A percentile compares a stretch with the other conserved stretches of the same genome.
Evolutionary conservation across 257 asterid species (phyloP).

Genomic region (Schizonepeta tenuifolia): DNA sequence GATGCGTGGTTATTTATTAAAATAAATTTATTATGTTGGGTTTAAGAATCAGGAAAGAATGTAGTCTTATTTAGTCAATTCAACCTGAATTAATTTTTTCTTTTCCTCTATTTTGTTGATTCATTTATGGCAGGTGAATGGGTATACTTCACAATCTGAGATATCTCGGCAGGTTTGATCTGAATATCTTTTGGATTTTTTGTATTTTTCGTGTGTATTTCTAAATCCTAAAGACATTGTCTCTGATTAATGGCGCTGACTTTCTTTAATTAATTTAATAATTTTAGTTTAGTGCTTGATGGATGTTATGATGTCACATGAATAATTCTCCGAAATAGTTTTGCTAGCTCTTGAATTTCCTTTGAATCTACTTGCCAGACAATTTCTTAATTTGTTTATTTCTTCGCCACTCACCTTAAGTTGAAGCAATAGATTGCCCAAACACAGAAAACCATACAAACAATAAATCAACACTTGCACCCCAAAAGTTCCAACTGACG

Average conservation of each 20-base stretch:
- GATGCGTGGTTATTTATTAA: slow-evolving; percentile 11
- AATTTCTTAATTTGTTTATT: background rate
- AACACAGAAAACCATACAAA: background rate
- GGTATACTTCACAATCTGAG: slow-evolving; percentile 71
- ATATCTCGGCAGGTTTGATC: slow-evolving; percentile 80
- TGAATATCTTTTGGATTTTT: slow-evolving; percentile 25
- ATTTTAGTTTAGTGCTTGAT: background rate
- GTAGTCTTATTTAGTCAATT: background rate
- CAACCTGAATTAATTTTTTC: slow-evolving; percentile 23
- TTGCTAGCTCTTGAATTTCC: background rate
- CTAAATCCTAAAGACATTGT: slow-evolving; percentile 23
- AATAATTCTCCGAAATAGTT: background rate
- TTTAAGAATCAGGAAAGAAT: background rate
- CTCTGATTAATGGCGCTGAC: background rate
- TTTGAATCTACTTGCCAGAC: background rate
- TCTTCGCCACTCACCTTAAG: background rate
- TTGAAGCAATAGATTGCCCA: background rate
- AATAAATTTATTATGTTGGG: slow-evolving; percentile 17
- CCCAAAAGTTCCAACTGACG: background rate
- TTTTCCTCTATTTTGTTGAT: slow-evolving; percentile 7
- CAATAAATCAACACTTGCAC: background rate
- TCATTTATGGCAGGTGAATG: slow-evolving; percentile 61
- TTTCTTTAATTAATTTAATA: background rate
- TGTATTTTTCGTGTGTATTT: slow-evolving; percentile 8
- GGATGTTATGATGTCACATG: background rate